A percentile compares a stretch with the other conserved stretches of the same genome.
Conservation (phyloP, 495 filamentous ascomycete genomes). For the Penicillium simplicissimum region DNA sequence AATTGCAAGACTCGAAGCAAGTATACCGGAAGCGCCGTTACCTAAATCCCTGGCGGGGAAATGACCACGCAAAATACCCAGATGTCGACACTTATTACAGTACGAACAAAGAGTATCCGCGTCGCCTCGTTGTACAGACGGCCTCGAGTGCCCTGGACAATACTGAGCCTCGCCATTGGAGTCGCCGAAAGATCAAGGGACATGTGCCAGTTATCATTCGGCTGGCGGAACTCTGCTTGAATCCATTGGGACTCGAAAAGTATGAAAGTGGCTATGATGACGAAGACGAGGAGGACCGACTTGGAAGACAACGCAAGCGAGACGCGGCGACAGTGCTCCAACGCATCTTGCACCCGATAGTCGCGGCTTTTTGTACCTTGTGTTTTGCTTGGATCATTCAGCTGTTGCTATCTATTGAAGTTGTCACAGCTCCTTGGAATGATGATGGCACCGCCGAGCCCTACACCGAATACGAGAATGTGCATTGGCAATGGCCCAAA, state of each 20-base stretch:
- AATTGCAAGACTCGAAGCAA: conserved; percentile 10
- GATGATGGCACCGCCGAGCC: conserved; percentile 5
- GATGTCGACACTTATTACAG: conserved; percentile 20
- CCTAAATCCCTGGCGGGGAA: conserved; percentile 10
- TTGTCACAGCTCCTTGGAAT: conserved; percentile 16
- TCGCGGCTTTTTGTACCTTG: conserved; percentile 12
- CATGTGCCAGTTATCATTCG: conserved; percentile 9
- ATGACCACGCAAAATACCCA: conserved; percentile 16
- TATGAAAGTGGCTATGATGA: conserved; percentile 10
- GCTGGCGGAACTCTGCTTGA: conserved; percentile 15
- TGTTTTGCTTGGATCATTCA: conserved; percentile 17
- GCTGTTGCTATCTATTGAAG: conserved; percentile 10
- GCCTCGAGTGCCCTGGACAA: conserved; percentile 6
- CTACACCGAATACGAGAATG: conserved; percentile 17
- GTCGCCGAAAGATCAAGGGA: conserved; percentile 10
- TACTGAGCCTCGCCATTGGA: conserved; percentile 11
- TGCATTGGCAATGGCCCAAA: conserved; percentile 17
- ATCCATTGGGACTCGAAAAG: conserved; percentile 11
- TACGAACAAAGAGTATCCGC: conserved; percentile 13
- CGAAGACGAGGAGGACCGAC: conserved; percentile 1
- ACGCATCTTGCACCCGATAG: conserved; percentile 8
- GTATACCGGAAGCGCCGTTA: conserved; percentile 8
- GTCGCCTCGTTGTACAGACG: conserved; percentile 20
- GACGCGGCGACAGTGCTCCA: not conserved
- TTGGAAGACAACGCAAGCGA: not conserved